A percentile compares a stretch with the other conserved stretches of the same genome.
Evolutionary conservation across 345 rosid species (phyloP).

Genomic region (Kernera saxatilis): DNA sequence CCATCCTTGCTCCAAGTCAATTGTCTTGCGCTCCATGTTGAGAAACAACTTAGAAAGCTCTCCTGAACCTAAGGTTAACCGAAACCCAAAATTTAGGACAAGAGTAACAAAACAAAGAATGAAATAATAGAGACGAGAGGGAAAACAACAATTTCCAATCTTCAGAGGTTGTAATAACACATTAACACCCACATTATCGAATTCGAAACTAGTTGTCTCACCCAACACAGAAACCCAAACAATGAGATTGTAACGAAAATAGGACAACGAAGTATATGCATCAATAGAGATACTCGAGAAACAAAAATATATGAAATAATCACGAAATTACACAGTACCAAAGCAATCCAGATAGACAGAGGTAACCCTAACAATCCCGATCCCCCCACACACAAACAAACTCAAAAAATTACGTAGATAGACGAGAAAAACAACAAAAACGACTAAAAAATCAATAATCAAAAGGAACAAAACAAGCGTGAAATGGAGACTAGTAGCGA

Average conservation of each 20-base stretch:
- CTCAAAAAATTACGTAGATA: not conserved
- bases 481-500: conserved; percentile 5
- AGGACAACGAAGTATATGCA: not conserved
- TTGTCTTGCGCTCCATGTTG: conserved; percentile 57
- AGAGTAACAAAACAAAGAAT: not conserved
- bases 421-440: not conserved
- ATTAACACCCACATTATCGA: conserved; percentile 7
- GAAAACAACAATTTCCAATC: not conserved
- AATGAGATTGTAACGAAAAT: not conserved
- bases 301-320: not conserved
- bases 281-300: not conserved
- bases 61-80: conserved; percentile 4
- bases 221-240: not conserved
- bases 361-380: conserved; percentile 29
- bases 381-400: not conserved
- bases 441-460: not conserved
- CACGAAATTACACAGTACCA: conserved; percentile 8
- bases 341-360: not conserved
- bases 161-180: not conserved
- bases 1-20: conserved; percentile 84
- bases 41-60: not conserved
- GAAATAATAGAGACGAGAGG: not conserved
- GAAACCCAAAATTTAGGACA: not conserved
- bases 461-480: not conserved
- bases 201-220: not conserved